Evolutionary conservation across 2,329 filamentous ascomycete genomes (phyloP), one percentile per base, ranked within the genome.

Genomic region (Colletotrichum graminicola): DNA sequence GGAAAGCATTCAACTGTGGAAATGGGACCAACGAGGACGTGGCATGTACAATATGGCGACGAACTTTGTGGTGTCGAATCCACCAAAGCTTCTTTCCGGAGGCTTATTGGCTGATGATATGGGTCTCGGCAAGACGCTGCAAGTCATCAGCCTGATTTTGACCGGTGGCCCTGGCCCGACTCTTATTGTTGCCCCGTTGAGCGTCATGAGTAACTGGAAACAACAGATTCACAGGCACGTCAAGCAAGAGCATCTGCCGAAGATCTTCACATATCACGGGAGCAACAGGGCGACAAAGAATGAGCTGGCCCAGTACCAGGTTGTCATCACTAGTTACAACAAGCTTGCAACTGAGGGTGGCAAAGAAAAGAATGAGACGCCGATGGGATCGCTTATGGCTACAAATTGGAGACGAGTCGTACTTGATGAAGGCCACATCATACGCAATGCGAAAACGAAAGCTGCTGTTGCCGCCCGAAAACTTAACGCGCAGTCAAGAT

Each of bases 41-140:
- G 62, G 21, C 93, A 90, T 75, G 87, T 61, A 86, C 68, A 94
- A 93, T 79, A 86, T 93, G 74, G 93, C 91, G 71, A 95, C 90
- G 0, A 91, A 91, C 63, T 95, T 91, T 78, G 87, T 89, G 12
- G 90, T 87, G 11, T 80, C 79, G 0, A 80, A 79, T 3, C 80
- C 86, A 1, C 94, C 94, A 0, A 80, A 83, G 0, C 85, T 97
- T 29, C 89, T 93, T 8, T 93, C 90, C 61, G 94, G 94, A 23
- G 94, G 94, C 41, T 94, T 97, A 61, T 86, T 97, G 11, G 94
- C 94, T 2, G 94, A 97, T 79, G 94, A 97, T 76, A 97, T 97
- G 95, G 94, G 94, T 4, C 82, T 97, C 6, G 94, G 94, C 32
- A 97, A 97, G 83, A 97, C 94, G 0, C 86, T 97, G 11, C 93